phyloP scores from a whole-genome alignment of 2,329 filamentous ascomycete genomes.

The Penicillium vulpinum region DNA sequence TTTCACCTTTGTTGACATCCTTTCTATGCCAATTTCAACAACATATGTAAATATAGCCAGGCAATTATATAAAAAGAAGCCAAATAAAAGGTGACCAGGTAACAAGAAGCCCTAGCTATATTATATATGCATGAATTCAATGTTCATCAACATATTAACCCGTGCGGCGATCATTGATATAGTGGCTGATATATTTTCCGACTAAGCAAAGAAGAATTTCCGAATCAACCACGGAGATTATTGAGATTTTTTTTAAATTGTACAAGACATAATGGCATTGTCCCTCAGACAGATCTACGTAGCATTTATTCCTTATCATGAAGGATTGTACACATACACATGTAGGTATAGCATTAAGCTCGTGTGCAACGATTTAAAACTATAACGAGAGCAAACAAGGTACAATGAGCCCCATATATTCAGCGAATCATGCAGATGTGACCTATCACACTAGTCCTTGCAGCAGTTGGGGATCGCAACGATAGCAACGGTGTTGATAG shows the following conservation, averaged over 20 bases:
- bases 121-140: background rate
- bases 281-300: background rate
- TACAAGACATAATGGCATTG: slow-evolving; percentile 4
- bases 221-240: background rate
- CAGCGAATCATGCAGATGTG: slow-evolving; percentile 8
- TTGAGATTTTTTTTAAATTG: background rate
- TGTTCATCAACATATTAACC: background rate
- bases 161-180: background rate
- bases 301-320: too few relatives aligned
- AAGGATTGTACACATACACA: too few relatives aligned
- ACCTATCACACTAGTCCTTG: slow-evolving; percentile 11
- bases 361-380: background rate
- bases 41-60: background rate
- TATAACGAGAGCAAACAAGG: background rate
- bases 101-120: background rate
- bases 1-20: slow-evolving; percentile 3
- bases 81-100: too few relatives aligned
- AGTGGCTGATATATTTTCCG: slow-evolving; percentile 10
- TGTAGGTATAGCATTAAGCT: background rate
- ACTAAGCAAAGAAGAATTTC: background rate
- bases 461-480: slow-evolving; percentile 14
- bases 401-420: background rate
- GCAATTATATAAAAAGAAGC: too few relatives aligned
- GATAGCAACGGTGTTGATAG: slow-evolving; percentile 11
- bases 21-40: background rate